These are phyloP conservation scores for Botrytis porri DNA, from an alignment of 2,329 filamentous ascomycete species.

Conservation along the genomic window DNA sequence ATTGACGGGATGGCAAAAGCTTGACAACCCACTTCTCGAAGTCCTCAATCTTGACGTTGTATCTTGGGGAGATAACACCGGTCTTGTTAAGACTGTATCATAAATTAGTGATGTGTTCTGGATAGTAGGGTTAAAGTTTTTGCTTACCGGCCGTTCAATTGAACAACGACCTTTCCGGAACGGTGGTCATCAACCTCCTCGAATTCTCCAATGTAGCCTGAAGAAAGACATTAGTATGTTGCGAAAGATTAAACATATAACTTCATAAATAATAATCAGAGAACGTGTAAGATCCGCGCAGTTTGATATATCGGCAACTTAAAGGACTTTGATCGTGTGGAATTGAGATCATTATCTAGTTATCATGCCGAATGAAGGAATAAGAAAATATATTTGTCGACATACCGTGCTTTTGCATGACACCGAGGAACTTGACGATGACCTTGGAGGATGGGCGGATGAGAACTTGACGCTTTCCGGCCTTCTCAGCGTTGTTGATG, in stretches of 20 bases:
- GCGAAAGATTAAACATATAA: slow-evolving; percentile 92
- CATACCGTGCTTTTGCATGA: slow-evolving; percentile 99
- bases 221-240: slow-evolving; percentile 66
- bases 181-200: slow-evolving; percentile 99
- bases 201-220: slow-evolving; percentile 99
- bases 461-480: slow-evolving; percentile 98
- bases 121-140: background rate
- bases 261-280: slow-evolving; percentile 70
- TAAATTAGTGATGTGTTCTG: background rate
- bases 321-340: slow-evolving; percentile 97
- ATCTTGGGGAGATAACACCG: slow-evolving; percentile 97
- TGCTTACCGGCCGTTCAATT: slow-evolving; percentile 85
- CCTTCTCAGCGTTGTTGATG: slow-evolving; percentile 99
- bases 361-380: slow-evolving; percentile 87
- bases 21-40: slow-evolving; percentile 99
- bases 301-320: slow-evolving; percentile 97
- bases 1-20: slow-evolving; percentile 98
- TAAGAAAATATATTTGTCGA: slow-evolving; percentile 37
- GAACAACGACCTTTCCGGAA: slow-evolving; percentile 99
- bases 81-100: slow-evolving; percentile 82
- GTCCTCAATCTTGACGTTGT: slow-evolving; percentile 97
- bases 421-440: slow-evolving; percentile 97
- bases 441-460: slow-evolving; percentile 99
- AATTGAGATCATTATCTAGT: slow-evolving; percentile 93
- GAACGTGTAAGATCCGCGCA: slow-evolving; percentile 97